phyloP scores from a whole-genome alignment of 2,329 filamentous ascomycete genomes.

The Berkeleyomyces basicola region DNA sequence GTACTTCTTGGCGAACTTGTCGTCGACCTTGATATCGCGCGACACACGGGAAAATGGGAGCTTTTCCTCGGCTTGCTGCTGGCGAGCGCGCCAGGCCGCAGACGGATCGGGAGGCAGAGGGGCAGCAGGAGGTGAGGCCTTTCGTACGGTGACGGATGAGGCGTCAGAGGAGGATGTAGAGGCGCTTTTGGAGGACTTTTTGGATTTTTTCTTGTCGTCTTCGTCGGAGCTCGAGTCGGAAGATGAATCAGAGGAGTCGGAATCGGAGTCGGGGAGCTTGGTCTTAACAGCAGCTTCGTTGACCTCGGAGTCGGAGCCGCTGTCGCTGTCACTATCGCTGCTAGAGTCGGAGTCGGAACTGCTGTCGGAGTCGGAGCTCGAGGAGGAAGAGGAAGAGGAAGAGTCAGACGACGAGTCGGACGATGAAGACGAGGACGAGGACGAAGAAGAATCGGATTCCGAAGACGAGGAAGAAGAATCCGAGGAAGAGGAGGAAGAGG shows the following conservation, averaged over 20 bases:
- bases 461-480: slow-evolving; percentile 17
- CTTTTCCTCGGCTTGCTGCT: slow-evolving; percentile 36
- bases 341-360: slow-evolving; percentile 15
- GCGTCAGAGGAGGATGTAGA: slow-evolving; percentile 28
- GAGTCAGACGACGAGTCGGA: background rate
- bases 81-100: slow-evolving; percentile 21
- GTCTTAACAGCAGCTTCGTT: slow-evolving; percentile 4
- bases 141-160: slow-evolving; percentile 33
- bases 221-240: slow-evolving; percentile 22
- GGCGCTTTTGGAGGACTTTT: slow-evolving; percentile 15
- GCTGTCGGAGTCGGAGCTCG: slow-evolving; percentile 16
- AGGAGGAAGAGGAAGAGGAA: slow-evolving; percentile 15
- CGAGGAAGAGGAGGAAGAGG: slow-evolving; percentile 12
- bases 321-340: slow-evolving; percentile 12
- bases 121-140: slow-evolving; percentile 32
- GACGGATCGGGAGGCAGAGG: slow-evolving; percentile 37
- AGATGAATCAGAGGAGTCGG: slow-evolving; percentile 22
- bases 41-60: slow-evolving; percentile 65
- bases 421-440: slow-evolving; percentile 9
- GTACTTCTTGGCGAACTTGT: slow-evolving; percentile 64
- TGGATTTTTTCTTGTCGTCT: slow-evolving; percentile 11
- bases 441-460: slow-evolving; percentile 17
- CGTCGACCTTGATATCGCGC: slow-evolving; percentile 50
- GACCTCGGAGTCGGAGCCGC: slow-evolving; percentile 15
- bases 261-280: slow-evolving; percentile 17